These are phyloP conservation scores for Coemansia sp. DNA, from an alignment of 192 early-diverging fungal genomes.

Conservation along the genomic window DNA sequence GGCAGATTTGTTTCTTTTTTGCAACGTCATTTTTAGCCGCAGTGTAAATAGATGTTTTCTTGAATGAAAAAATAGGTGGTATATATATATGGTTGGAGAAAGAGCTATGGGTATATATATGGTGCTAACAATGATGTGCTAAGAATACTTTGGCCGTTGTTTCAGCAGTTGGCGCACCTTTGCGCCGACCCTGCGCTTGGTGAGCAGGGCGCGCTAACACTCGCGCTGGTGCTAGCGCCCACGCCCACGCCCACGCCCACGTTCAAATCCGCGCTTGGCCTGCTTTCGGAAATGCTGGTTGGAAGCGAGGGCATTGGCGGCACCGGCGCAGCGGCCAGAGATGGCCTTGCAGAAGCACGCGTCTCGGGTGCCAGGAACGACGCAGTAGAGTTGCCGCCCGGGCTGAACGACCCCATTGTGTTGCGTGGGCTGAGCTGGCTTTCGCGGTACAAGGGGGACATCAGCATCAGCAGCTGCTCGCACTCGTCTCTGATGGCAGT, in stretches of 20 bases:
- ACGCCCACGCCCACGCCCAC: background rate
- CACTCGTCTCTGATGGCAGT: slow-evolving; percentile 37
- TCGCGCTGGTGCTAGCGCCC: background rate
- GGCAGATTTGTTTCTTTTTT: background rate
- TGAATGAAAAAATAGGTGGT: background rate
- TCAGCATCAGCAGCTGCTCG: slow-evolving; percentile 42
- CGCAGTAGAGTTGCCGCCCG: background rate
- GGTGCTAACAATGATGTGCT: background rate
- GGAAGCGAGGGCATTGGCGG: background rate
- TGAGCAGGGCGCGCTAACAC: slow-evolving; percentile 16
- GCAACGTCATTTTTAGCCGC: background rate
- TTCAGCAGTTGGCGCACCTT: slow-evolving; percentile 31
- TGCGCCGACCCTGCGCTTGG: slow-evolving; percentile 12
- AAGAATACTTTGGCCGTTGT: background rate
- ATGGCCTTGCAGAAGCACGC: background rate
- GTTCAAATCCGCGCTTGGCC: background rate
- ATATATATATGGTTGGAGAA: background rate
- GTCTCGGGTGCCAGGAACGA: slow-evolving; percentile 1
- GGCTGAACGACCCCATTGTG: slow-evolving; percentile 10
- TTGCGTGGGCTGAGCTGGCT: slow-evolving; percentile 27
- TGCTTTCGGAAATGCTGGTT: background rate
- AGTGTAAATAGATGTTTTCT: background rate
- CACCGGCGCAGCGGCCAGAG: background rate
- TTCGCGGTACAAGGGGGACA: slow-evolving; percentile 50
- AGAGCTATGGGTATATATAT: background rate